Evolutionary conservation across 2,329 filamentous ascomycete genomes (phyloP).

Genomic region (Alternaria arbusti): DNA sequence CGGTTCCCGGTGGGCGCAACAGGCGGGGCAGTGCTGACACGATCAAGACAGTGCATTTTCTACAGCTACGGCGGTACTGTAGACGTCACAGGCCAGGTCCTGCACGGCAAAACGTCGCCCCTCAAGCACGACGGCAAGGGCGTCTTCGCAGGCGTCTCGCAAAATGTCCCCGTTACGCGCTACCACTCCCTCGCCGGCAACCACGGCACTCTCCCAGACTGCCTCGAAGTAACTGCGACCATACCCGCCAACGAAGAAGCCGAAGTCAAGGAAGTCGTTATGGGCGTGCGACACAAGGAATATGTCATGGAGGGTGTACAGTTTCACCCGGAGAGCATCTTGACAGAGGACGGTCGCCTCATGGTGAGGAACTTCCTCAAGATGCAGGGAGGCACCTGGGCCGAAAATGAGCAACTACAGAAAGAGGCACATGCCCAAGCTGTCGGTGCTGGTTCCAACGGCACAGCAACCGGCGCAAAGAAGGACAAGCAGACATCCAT

Average conservation of each 20-base stretch:
- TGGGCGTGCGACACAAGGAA: slow-evolving; percentile 94
- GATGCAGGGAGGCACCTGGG: slow-evolving; percentile 91
- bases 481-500: slow-evolving; percentile 78
- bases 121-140: slow-evolving; percentile 89
- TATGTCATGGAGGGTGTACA: slow-evolving; percentile 94
- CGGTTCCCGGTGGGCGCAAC: background rate
- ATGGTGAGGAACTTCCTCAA: slow-evolving; percentile 94
- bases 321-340: slow-evolving; percentile 96
- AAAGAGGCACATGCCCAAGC: slow-evolving; percentile 44
- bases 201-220: slow-evolving; percentile 82
- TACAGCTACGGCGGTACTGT: slow-evolving; percentile 92
- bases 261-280: slow-evolving; percentile 84
- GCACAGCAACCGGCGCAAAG: slow-evolving; percentile 27
- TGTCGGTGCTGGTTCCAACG: slow-evolving; percentile 41
- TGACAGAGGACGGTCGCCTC: slow-evolving; percentile 83
- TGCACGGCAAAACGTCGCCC: slow-evolving; percentile 95
- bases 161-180: slow-evolving; percentile 85
- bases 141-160: slow-evolving; percentile 82
- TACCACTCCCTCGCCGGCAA: slow-evolving; percentile 97
- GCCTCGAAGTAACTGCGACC: slow-evolving; percentile 90
- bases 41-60: slow-evolving; percentile 84
- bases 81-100: slow-evolving; percentile 89
- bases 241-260: slow-evolving; percentile 73
- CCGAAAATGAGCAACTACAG: slow-evolving; percentile 69
- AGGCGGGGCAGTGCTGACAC: slow-evolving; percentile 2